Evolutionary conservation across 2,329 filamentous ascomycete genomes (phyloP).

Genomic region (Raffaelea ambrosiae): DNA sequence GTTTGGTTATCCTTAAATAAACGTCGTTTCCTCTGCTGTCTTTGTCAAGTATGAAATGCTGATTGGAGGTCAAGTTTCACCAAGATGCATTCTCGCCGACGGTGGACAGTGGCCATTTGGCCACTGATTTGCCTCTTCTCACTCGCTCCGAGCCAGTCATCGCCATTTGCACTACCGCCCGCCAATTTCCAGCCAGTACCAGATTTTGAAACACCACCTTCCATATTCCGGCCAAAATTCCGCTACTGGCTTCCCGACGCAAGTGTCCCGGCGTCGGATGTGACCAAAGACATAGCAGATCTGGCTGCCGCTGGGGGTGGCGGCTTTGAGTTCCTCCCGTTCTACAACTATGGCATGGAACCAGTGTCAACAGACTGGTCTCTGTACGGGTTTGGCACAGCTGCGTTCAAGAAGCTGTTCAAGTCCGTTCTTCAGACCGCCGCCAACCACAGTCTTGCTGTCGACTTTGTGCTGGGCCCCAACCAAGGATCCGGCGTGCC

Average conservation of each 20-base stretch:
- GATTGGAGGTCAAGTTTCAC: too few species aligned
- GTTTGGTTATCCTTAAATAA: too few species aligned
- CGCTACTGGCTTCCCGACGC: conserved; percentile 18
- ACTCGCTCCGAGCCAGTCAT: too few species aligned
- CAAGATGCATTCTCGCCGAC: too few species aligned
- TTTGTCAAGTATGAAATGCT: too few species aligned
- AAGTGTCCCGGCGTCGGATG: conserved; percentile 8
- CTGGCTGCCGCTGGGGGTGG: conserved; percentile 13
- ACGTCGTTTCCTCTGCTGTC: too few species aligned
- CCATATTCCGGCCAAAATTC: conserved; percentile 12
- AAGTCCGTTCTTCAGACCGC: conserved; percentile 8
- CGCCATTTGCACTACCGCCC: too few species aligned
- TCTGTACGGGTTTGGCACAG: conserved; percentile 31
- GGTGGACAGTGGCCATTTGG: too few species aligned
- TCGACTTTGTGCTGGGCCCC: conserved; percentile 17
- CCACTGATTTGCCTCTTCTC: too few species aligned
- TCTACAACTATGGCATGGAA: conserved; percentile 18
- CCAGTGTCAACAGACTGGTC: conserved; percentile 18
- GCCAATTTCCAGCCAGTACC: too few species aligned
- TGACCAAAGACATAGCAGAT: conserved; percentile 13
- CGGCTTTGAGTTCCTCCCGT: conserved; percentile 18
- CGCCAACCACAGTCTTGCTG: conserved; percentile 7
- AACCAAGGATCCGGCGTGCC: conserved; percentile 17
- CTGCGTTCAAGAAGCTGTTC: conserved; percentile 16
- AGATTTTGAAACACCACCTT: conserved; percentile 7